A percentile compares a stretch with the other conserved stretches of the same genome.
phyloP scores from a whole-genome alignment of 2,329 filamentous ascomycete genomes.

The Nemania sp. region DNA sequence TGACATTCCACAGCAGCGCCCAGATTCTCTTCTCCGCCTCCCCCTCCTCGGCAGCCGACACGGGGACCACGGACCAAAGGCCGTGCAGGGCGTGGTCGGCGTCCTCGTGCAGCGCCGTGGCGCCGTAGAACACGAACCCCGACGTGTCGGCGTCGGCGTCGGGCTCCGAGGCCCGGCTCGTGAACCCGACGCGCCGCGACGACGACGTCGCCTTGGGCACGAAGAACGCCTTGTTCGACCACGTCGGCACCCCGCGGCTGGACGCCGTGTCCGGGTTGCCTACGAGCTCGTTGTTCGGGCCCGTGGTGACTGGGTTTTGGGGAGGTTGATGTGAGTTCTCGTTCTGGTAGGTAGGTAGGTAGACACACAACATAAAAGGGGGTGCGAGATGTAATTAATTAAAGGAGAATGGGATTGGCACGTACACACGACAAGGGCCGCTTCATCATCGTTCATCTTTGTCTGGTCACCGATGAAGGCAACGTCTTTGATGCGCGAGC shows the following conservation, averaged over 20 bases:
- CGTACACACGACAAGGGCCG: constrained; percentile 12
- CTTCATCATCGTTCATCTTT: constrained; percentile 19
- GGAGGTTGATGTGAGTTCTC: neutral
- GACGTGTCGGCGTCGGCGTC: constrained; percentile 18
- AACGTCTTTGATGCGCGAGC: constrained; percentile 3
- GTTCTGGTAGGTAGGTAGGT: neutral
- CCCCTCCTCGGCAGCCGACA: neutral
- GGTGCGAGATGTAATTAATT: neutral
- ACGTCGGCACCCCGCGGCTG: constrained; percentile 22
- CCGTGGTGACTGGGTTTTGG: constrained; percentile 24
- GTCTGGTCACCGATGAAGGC: constrained; percentile 20
- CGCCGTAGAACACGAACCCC: constrained; percentile 38
- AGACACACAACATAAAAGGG: neutral
- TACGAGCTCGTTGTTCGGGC: constrained; percentile 22
- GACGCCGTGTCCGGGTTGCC: constrained; percentile 30
- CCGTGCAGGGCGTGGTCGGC: constrained; percentile 25
- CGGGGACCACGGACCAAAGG: constrained; percentile 34
- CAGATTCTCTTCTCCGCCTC: constrained; percentile 22
- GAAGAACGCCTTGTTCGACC: constrained; percentile 36
- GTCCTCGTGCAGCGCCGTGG: constrained; percentile 27
- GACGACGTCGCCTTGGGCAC: constrained; percentile 28
- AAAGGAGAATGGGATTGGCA: too few relatives aligned
- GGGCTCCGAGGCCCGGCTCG: constrained; percentile 4
- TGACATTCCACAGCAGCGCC: constrained; percentile 35
- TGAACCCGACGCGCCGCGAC: constrained; percentile 32